Base-by-base conservation (phyloP, 768 basidiomycete species). In the Naganishia vaughanmartiniae region DNA sequence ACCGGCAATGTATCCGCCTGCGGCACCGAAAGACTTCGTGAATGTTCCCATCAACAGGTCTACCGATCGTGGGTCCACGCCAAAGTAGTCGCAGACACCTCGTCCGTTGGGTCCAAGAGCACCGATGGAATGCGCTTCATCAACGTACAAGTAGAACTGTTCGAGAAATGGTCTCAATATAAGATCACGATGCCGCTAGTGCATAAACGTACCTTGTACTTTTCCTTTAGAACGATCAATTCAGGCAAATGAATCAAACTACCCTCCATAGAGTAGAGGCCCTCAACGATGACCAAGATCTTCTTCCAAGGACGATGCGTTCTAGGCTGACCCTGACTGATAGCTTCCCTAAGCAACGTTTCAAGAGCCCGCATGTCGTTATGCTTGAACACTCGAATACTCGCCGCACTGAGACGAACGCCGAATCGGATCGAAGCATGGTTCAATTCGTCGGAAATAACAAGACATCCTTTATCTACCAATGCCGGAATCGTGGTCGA, bases 251-350 rank as follows among this genome's bases (percentile, higher is more conserved):
- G 87, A 42, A 90, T 87, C 74, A 98, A 76, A 11, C 91, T 93
- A n/a, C 96, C 96, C 82, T 98, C 96, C 96, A 99, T 99, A 72
- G 91, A 93, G 83, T 92, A 98, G 54, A 99, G 81, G 2, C 96
- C 96, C 80, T 99, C 96, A 15, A 98, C 92, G 67, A 96, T 87
- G 54, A 99, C 74, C 46, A 99, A 81, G 72, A 99, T 98, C 84
- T 95, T 97, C 84, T 95, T 96, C 96, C 96, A 98, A 15, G 95
- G 95, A n/a, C 96, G 83, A 77, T 98, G 96, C 0, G 93, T 96
- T 83, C 93, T 90, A 4, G 95, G 93, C 79, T 98, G 95, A 19
- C 96, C 96, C 81, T 99, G 96, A 76, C 90, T 92, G 82, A 99
- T 94, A 30, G 88, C 89, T 81, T 99, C 96, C 53, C 88, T 85